A percentile compares a stretch with the other conserved stretches of the same genome.
Evolutionary conservation across 768 basidiomycete genomes (phyloP).

Genomic region (Suillus lakei): DNA sequence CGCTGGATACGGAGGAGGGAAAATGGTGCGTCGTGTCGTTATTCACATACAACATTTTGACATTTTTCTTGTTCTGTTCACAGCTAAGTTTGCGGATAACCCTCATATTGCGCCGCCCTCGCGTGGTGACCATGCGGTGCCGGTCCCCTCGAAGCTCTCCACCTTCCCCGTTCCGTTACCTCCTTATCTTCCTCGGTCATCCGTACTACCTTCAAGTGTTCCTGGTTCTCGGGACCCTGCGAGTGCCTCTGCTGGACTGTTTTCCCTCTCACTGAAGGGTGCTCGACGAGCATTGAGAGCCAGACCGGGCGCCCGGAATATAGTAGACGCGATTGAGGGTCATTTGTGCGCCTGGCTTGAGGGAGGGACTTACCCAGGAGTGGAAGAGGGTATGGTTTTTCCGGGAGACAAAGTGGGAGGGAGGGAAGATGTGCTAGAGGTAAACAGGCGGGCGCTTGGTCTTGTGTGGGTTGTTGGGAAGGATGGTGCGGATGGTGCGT

Average conservation of each 20-base stretch:
- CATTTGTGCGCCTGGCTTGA: slow-evolving; percentile 68
- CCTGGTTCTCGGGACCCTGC: slow-evolving; percentile 48
- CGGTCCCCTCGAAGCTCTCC: slow-evolving; percentile 45
- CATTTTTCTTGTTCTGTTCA: background rate
- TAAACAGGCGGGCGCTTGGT: slow-evolving; percentile 65
- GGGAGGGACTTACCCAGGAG: slow-evolving; percentile 59
- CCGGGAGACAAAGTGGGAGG: slow-evolving; percentile 55
- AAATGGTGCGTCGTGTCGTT: slow-evolving; percentile 56
- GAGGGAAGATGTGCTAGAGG: slow-evolving; percentile 62
- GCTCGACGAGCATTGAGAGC: slow-evolving; percentile 71
- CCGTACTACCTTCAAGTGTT: slow-evolving; percentile 51
- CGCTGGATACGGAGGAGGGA: slow-evolving; percentile 78
- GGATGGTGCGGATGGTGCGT: slow-evolving; percentile 54
- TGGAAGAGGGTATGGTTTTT: slow-evolving; percentile 44
- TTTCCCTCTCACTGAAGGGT: slow-evolving; percentile 77
- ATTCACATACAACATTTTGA: slow-evolving; percentile 10
- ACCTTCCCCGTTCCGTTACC: slow-evolving; percentile 85
- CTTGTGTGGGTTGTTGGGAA: slow-evolving; percentile 71
- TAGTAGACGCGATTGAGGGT: slow-evolving; percentile 71
- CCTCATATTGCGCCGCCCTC: slow-evolving; percentile 72
- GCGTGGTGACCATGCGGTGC: slow-evolving; percentile 55
- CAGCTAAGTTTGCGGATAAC: slow-evolving; percentile 76
- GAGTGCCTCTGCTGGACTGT: slow-evolving; percentile 74
- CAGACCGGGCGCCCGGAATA: slow-evolving; percentile 51
- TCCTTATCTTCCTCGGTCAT: slow-evolving; percentile 64